These are phyloP conservation scores for Stagonosporopsis vannaccii DNA, from an alignment of 2,329 filamentous ascomycete genomes.

Conservation along the genomic window DNA sequence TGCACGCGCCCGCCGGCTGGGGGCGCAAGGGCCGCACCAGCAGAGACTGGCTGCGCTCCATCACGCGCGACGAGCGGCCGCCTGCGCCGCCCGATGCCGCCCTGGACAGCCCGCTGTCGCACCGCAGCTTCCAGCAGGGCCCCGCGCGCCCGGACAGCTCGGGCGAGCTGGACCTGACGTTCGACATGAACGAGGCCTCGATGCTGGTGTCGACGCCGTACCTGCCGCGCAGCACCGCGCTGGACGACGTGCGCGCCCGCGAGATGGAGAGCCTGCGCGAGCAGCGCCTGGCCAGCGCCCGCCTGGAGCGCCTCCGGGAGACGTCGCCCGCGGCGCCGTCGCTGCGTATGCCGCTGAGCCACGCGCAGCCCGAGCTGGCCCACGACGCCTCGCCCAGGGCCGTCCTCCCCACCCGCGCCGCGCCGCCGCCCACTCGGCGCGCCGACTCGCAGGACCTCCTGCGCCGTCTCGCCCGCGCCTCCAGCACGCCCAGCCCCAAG, in stretches of 20 bases:
- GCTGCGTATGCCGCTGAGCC: constrained; percentile 32
- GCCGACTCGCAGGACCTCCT: constrained; percentile 57
- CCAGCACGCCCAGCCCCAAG: constrained; percentile 57
- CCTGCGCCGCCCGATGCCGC: constrained; percentile 48
- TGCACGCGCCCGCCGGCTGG: constrained; percentile 57
- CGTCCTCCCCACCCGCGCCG: too few species aligned
- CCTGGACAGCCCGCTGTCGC: constrained; percentile 54
- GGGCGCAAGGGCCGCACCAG: constrained; percentile 54
- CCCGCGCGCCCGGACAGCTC: constrained; percentile 35
- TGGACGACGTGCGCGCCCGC: constrained; percentile 54
- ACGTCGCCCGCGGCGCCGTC: constrained; percentile 40
- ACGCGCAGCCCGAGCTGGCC: constrained; percentile 36
- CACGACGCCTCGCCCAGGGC: constrained; percentile 43
- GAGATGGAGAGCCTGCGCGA: constrained; percentile 52
- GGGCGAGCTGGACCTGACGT: constrained; percentile 46
- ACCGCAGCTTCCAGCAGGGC: constrained; percentile 38
- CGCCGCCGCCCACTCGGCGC: too few species aligned
- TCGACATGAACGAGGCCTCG: constrained; percentile 56
- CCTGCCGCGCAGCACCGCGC: constrained; percentile 49
- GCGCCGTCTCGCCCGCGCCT: constrained; percentile 54
- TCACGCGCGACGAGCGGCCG: constrained; percentile 39
- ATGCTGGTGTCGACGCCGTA: constrained; percentile 58
- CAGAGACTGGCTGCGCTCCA: constrained; percentile 54
- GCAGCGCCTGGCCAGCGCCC: constrained; percentile 41
- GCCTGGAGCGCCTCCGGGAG: constrained; percentile 39